Base-by-base conservation (phyloP, 805 yeast genomes). In the Myxozyma geophila region DNA sequence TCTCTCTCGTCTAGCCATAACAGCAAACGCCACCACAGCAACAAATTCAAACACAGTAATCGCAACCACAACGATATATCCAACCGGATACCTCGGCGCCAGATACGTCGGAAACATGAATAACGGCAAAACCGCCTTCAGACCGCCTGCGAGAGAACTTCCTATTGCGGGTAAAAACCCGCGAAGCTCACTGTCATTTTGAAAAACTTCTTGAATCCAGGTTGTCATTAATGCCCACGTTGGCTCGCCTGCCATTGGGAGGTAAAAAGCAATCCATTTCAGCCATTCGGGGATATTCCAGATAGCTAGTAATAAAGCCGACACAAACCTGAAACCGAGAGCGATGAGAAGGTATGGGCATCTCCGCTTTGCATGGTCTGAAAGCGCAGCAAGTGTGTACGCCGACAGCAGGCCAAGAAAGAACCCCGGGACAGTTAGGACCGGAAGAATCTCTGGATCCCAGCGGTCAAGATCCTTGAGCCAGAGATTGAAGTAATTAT, bases 341-440 rank as follows among this genome's bases (percentile, higher is more conserved):
- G 63, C 62, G 13, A 59, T 67, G 9, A 69, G 65, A 19, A 74
- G 71, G 23, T 71, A 44, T 2, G 73, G 68, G 57, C 74, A 74
- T 55, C 76, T 65, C 47, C 69, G 71, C 15, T 70, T 70, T 48
- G 71, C 68, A 37, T 63, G 67, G 60, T 75, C 77, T 13, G 77
- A 74, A 13, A 73, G 50, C 64, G 70, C 67, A 2, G 77, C 68
- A 51, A 71, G 57, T 41, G 69, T 59, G 56, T 73, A 64, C 1
- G 74, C 73, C 37, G 70, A 69, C 7, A 75, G 54, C 19, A 75
- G 66, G 28, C 75, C 75, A 36, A 71, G 59, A 21, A 70, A 77
- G 52, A 70, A 73, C 19, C 74, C 74, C 10, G 71, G 76, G 3
- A 77, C 74, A 44, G 79, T 78, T 41, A 74, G 71, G 5, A 65